Conservation (phyloP, 371 early-diverging fungal genomes). For the Zychaea mexicana region DNA sequence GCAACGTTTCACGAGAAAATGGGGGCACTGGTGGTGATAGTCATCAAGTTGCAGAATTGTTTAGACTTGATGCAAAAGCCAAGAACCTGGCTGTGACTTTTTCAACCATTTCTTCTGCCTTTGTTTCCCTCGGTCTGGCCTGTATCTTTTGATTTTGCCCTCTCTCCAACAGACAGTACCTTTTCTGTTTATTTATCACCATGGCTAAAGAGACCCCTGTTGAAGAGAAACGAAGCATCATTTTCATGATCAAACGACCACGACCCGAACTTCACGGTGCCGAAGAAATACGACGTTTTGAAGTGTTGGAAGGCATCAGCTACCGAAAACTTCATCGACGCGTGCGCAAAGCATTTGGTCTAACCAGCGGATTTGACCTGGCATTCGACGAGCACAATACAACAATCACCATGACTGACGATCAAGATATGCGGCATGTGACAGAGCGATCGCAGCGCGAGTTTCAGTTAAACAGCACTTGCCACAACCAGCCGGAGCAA, state of each 20-base stretch:
- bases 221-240: background rate
- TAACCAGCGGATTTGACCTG: background rate
- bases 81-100: no score
- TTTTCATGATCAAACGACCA: background rate
- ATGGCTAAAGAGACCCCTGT: background rate
- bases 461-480: background rate
- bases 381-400: slow-evolving; percentile 2
- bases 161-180: no score
- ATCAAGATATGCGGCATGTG: background rate
- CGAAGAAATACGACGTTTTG: slow-evolving; percentile 1
- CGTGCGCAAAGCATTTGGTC: background rate
- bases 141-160: background rate
- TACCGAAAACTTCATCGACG: slow-evolving; percentile 1
- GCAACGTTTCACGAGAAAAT: background rate
- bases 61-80: background rate
- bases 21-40: background rate
- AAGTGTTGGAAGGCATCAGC: background rate
- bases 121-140: background rate
- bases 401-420: background rate
- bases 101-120: background rate
- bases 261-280: background rate
- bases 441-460: background rate
- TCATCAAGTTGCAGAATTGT: background rate
- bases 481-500: background rate
- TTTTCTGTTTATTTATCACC: no score